These are phyloP conservation scores for Sclerotinia nivalis DNA, from an alignment of 2,329 filamentous ascomycete genomes.

Conservation along the genomic window DNA sequence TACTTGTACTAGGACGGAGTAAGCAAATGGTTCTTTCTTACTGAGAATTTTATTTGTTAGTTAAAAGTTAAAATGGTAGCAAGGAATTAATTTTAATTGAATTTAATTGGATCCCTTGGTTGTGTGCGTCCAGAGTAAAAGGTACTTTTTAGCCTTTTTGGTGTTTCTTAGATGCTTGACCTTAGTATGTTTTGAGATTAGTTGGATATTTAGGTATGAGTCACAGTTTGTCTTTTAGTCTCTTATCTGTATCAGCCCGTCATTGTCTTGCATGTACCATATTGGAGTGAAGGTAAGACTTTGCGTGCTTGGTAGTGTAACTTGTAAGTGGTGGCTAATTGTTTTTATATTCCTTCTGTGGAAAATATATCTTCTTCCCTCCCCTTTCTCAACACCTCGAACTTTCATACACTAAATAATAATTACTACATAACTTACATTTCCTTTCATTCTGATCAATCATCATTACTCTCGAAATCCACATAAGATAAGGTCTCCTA, in stretches of 20 bases:
- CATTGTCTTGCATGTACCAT: not conserved
- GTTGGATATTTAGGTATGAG: not conserved
- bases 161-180: not conserved
- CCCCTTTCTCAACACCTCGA: not conserved
- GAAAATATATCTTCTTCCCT: not conserved
- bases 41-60: not conserved
- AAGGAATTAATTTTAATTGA: not conserved
- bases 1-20: no score
- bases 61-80: not conserved
- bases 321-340: not conserved
- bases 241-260: not conserved
- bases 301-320: not conserved
- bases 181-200: not conserved
- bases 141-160: no score
- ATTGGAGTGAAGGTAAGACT: not conserved
- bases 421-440: no score
- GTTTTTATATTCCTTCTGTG: not conserved
- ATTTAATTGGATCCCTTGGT: not conserved
- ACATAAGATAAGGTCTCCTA: constrained; percentile 1
- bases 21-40: not conserved
- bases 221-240: not conserved
- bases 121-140: not conserved
- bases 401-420: not conserved
- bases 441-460: not conserved
- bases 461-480: not conserved